Evolutionary conservation across 1,284 basidiomycete genomes (phyloP), one percentile per base, ranked within the genome.

Genomic region (Puccinia triticina): DNA sequence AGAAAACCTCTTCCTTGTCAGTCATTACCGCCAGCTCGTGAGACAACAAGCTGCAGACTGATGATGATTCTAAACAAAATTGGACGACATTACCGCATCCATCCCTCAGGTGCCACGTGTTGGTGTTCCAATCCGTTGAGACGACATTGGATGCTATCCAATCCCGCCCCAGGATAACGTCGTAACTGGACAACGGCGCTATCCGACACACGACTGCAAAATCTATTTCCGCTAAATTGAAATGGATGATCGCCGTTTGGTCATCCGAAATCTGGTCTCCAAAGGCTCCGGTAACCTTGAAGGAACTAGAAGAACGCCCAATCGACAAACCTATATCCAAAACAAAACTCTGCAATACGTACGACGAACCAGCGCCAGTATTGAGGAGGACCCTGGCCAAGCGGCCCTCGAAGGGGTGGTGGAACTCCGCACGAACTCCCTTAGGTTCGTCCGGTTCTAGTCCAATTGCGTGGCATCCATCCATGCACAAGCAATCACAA

Each of bases 311-410:
- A 10, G 64, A 67, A 67, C 32, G 64, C n/a, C 0, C 57, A 14
- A 43, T 55, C 16, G 11, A 18, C 40, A 55, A 57, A 0, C 18
- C 34, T 5, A 3, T 1, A 23, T 59, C 26, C 5, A 18, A 23
- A 26, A 59, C 53, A 57, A 76, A 59, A 14, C 11, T 12, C 4
- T 34, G 18, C 2, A 55, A 55, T 12, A 76, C 40, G 23, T 76
- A 76, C 5, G 18, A 57, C 64, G 21, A 67, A 34, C 55, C 40
- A 59, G 74, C 74, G 40, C 74, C 74, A 5, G 74, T 76, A 37
- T 76, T 55, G 23, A 76, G 18, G 53, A 76, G 59, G 37, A 76
- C 59, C 59, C 59, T 59, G 59, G 59, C 59, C 40, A 59, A 43
- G 37, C 37, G 64, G 64, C 18, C 64, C 64, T 43, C 64, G n/a